Conservation (phyloP, 2,329 filamentous ascomycete genomes). For the Colletotrichum lupini region DNA sequence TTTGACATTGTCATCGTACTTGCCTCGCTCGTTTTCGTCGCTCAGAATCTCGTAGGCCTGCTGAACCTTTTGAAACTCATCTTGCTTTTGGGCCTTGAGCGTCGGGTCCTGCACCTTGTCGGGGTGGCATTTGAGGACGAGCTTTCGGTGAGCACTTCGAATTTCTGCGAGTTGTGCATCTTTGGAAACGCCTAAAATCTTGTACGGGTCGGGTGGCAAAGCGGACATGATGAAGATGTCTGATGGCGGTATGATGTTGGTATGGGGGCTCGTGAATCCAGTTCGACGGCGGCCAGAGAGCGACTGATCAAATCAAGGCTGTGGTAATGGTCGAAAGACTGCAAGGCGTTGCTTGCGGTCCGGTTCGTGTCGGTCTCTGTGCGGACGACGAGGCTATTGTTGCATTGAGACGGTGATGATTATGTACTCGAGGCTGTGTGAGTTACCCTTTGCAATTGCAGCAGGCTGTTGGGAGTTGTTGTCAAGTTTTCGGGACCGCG, state of each 20-base stretch:
- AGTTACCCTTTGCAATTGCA: not conserved
- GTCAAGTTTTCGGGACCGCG: slow-evolving; percentile 21
- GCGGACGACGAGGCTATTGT: slow-evolving; percentile 31
- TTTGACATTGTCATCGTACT: slow-evolving; percentile 82
- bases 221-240: slow-evolving; percentile 56
- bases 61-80: slow-evolving; percentile 93
- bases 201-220: slow-evolving; percentile 80
- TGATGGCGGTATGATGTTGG: slow-evolving; percentile 1
- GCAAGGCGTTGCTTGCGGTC: slow-evolving; percentile 22
- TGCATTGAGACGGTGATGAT: slow-evolving; percentile 35
- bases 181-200: slow-evolving; percentile 77
- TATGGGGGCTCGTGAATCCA: slow-evolving; percentile 33
- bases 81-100: slow-evolving; percentile 81
- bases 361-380: slow-evolving; percentile 21
- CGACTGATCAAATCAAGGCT: slow-evolving; percentile 7
- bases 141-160: slow-evolving; percentile 83
- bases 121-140: slow-evolving; percentile 88
- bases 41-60: slow-evolving; percentile 91
- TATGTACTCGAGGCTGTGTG: slow-evolving; percentile 23
- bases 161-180: slow-evolving; percentile 79
- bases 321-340: slow-evolving; percentile 8
- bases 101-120: slow-evolving; percentile 87
- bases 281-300: slow-evolving; percentile 18
- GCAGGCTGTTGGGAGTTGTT: not conserved
- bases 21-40: slow-evolving; percentile 76